Evolutionary conservation across 768 basidiomycete species (phyloP).

Genomic region (Epithele typhae): DNA sequence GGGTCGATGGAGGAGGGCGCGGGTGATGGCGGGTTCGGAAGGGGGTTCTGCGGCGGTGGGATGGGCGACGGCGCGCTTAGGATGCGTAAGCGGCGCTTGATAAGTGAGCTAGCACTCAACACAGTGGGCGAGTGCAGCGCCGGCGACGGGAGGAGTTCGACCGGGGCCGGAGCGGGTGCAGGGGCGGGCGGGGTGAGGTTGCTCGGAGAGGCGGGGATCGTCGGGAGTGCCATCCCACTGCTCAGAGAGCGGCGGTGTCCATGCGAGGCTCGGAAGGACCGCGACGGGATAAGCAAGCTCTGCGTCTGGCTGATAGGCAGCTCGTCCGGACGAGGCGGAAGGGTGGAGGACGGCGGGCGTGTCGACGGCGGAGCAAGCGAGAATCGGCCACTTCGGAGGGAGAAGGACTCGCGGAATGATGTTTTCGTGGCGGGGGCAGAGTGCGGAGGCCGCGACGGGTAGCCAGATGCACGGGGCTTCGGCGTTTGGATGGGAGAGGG

Average conservation of each 20-base stretch:
- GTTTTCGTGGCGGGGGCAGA: slow-evolving; percentile 27
- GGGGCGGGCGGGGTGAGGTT: slow-evolving; percentile 42
- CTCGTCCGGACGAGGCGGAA: slow-evolving; percentile 71
- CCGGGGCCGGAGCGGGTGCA: slow-evolving; percentile 16
- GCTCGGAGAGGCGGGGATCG: slow-evolving; percentile 45
- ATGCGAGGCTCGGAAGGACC: too few species aligned
- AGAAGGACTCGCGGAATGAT: slow-evolving; percentile 52
- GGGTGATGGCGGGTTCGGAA: slow-evolving; percentile 22
- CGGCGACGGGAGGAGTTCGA: slow-evolving; percentile 7
- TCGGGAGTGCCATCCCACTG: slow-evolving; percentile 26
- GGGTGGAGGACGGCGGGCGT: slow-evolving; percentile 52
- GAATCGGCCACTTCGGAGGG: slow-evolving; percentile 44
- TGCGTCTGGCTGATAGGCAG: background rate
- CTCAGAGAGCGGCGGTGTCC: slow-evolving; percentile 23
- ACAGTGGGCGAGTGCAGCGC: slow-evolving; percentile 14
- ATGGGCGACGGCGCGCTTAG: slow-evolving; percentile 53
- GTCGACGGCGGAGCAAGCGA: slow-evolving; percentile 49
- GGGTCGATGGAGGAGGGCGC: slow-evolving; percentile 27
- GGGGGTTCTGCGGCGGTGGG: slow-evolving; percentile 23
- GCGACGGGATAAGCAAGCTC: background rate
- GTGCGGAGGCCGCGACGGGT: slow-evolving; percentile 23
- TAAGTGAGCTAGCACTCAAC: slow-evolving; percentile 11
- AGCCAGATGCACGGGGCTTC: slow-evolving; percentile 12
- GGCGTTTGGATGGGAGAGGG: slow-evolving; percentile 22
- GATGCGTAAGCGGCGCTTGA: slow-evolving; percentile 65